phyloP scores from a whole-genome alignment of 768 basidiomycete species.

The Lactifluus hygrophoroides region DNA sequence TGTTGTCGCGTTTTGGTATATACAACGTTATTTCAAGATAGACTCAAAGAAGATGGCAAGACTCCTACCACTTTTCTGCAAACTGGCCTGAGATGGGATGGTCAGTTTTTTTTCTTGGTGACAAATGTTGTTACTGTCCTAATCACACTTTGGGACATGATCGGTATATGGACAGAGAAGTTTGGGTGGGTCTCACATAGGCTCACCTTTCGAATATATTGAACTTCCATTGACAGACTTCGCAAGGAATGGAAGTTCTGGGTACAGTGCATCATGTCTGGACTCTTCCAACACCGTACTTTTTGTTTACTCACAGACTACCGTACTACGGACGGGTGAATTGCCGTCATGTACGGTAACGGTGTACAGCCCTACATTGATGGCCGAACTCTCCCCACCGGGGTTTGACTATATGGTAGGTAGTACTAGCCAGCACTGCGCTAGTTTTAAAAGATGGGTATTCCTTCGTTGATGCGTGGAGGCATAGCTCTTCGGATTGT shows the following conservation, averaged over 20 bases:
- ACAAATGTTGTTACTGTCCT: slow-evolving; percentile 70
- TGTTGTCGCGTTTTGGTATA: slow-evolving; percentile 75
- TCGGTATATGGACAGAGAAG: slow-evolving; percentile 71
- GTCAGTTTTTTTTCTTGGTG: slow-evolving; percentile 47
- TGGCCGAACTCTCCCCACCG: slow-evolving; percentile 81
- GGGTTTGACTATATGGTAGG: slow-evolving; percentile 75
- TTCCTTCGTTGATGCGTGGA: background rate
- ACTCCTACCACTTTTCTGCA: slow-evolving; percentile 2
- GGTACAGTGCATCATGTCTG: slow-evolving; percentile 73
- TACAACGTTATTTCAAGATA: slow-evolving; percentile 71
- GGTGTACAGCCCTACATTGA: too few species aligned
- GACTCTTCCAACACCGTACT: slow-evolving; percentile 87
- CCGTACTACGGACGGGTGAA: too few species aligned
- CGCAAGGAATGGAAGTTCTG: slow-evolving; percentile 86
- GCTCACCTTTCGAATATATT: background rate
- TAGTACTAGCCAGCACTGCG: background rate
- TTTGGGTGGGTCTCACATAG: slow-evolving; percentile 46
- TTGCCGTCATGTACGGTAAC: too few species aligned
- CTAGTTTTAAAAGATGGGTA: background rate
- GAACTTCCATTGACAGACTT: slow-evolving; percentile 34
- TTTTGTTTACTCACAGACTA: slow-evolving; percentile 75
- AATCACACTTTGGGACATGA: slow-evolving; percentile 80
- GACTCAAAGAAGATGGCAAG: slow-evolving; percentile 70
- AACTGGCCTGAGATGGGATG: background rate
- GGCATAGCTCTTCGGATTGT: slow-evolving; percentile 66